Evolutionary conservation across 1,284 basidiomycete species (phyloP).

Genomic region (Pholiota adiposa): DNA sequence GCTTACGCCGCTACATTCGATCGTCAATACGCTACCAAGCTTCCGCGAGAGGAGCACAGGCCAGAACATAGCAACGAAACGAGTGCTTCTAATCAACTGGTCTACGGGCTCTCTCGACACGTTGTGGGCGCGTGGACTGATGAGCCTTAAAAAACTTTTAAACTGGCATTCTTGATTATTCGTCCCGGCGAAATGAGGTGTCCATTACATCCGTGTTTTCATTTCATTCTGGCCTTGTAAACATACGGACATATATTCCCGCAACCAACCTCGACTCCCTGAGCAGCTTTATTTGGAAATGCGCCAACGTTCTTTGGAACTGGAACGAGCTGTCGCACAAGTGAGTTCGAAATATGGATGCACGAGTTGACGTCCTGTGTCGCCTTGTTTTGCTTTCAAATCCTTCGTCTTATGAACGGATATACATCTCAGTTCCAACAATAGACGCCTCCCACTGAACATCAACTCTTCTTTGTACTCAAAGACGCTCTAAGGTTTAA

Average conservation of each 20-base stretch:
- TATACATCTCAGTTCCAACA: neutral
- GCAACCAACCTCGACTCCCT: neutral
- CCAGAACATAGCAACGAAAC: neutral
- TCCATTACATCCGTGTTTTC: neutral
- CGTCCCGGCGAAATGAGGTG: neutral
- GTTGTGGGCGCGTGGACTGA: neutral
- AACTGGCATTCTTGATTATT: neutral
- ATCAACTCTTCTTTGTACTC: neutral
- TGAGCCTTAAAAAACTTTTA: neutral
- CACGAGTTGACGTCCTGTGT: neutral
- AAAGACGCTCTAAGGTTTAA: neutral
- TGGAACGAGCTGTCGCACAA: neutral
- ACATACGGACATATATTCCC: neutral
- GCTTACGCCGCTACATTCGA: neutral
- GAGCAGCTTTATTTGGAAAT: neutral
- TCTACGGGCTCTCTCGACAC: neutral
- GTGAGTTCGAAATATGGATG: constrained; percentile 1
- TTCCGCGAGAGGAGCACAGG: neutral
- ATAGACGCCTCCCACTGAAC: neutral
- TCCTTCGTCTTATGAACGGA: neutral
- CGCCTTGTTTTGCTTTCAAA: neutral
- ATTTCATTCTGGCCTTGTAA: neutral
- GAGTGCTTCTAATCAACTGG: neutral
- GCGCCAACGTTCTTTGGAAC: neutral
- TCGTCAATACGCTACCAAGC: neutral